These are phyloP conservation scores for Striga asiatica DNA, from an alignment of 257 asterid species.

Conservation along the genomic window DNA sequence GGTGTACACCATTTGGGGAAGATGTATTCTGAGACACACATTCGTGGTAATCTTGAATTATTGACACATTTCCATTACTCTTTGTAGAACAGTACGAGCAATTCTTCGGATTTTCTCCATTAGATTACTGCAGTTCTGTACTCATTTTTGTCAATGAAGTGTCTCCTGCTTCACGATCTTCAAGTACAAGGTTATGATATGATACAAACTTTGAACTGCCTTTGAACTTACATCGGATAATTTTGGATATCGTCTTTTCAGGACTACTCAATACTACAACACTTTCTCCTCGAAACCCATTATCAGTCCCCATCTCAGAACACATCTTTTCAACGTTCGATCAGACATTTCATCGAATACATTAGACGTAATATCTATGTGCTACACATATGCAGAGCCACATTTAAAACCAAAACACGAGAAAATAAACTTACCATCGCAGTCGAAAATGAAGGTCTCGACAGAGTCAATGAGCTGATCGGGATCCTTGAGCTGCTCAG, in stretches of 20 bases:
- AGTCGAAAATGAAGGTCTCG: slow-evolving; percentile 92
- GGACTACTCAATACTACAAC: neutral
- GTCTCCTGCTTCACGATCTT: no score
- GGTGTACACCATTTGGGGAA: neutral
- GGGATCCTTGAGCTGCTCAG: slow-evolving; percentile 66
- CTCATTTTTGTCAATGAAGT: no score
- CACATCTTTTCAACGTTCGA: neutral
- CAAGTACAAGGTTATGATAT: no score
- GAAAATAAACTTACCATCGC: slow-evolving; percentile 52
- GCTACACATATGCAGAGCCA: neutral
- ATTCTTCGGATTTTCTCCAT: no score
- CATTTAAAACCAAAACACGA: neutral
- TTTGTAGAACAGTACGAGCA: no score
- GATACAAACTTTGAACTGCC: neutral
- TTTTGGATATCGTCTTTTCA: neutral
- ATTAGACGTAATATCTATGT: neutral
- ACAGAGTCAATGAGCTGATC: slow-evolving; percentile 83
- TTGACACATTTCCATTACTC: no score
- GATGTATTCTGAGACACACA: neutral
- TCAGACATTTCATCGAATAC: slow-evolving; percentile 20
- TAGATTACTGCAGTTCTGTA: no score
- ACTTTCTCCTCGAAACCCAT: neutral
- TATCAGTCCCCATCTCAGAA: neutral
- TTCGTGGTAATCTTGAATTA: no score
- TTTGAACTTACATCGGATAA: neutral